These are phyloP conservation scores for Oryza meyeriana DNA, from an alignment of 176 grass and related monocot genomes.

Conservation along the genomic window DNA sequence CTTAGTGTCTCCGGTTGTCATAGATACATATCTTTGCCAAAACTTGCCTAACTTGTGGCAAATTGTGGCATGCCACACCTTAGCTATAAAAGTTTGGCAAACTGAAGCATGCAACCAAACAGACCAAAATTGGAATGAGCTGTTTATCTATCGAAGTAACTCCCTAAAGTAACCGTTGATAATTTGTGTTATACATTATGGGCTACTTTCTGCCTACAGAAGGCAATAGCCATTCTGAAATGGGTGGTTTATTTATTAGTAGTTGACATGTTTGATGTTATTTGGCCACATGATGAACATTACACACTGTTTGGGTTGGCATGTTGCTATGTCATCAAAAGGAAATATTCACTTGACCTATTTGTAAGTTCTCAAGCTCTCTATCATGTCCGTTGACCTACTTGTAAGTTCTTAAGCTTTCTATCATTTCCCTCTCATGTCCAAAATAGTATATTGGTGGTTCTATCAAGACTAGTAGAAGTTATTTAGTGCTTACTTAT, in stretches of 20 bases:
- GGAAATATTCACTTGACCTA: background rate
- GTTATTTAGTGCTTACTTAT: background rate
- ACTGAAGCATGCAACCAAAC: too few species aligned
- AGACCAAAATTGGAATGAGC: background rate
- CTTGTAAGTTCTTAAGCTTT: too few species aligned
- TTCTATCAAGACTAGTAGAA: background rate
- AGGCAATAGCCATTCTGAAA: background rate
- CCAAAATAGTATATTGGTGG: background rate
- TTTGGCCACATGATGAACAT: background rate
- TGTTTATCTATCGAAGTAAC: conserved; percentile 9
- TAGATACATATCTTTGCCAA: too few species aligned
- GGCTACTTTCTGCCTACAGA: background rate
- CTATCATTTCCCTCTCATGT: background rate
- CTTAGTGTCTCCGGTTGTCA: too few species aligned
- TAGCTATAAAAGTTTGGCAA: too few species aligned
- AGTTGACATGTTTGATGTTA: background rate
- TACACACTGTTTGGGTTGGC: background rate
- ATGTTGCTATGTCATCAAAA: background rate
- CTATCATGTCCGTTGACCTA: too few species aligned
- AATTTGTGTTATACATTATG: background rate
- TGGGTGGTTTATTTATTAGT: background rate
- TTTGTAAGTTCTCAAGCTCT: background rate
- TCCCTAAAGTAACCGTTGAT: background rate
- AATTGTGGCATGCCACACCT: too few species aligned
- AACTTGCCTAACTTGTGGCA: too few species aligned